phyloP scores from a whole-genome alignment of 768 basidiomycete species.

The Lactarius hatsudake region DNA sequence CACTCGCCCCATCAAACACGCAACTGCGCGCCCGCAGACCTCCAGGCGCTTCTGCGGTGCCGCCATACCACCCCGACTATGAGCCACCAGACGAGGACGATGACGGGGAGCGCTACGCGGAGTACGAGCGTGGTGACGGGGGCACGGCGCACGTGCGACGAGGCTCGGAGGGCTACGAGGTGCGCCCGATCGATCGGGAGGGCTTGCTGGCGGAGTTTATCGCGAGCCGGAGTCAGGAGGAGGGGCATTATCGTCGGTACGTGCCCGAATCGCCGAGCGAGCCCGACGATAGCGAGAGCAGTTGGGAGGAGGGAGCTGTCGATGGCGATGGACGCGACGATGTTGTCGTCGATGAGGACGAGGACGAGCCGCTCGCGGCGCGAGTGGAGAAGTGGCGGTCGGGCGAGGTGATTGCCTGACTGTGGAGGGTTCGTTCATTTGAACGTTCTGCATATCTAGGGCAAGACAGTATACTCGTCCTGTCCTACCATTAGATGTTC shows the following conservation, averaged over 20 bases:
- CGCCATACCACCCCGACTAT: conserved; percentile 79
- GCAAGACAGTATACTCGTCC: background rate
- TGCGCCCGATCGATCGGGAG: conserved; percentile 58
- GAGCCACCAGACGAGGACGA: conserved; percentile 36
- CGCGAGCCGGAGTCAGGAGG: conserved; percentile 49
- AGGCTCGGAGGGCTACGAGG: conserved; percentile 85
- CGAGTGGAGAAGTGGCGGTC: conserved; percentile 32
- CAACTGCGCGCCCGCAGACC: conserved; percentile 32
- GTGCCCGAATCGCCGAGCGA: conserved; percentile 54
- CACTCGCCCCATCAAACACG: conserved; percentile 55
- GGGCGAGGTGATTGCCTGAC: conserved; percentile 22
- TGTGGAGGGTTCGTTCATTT: background rate
- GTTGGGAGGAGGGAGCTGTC: background rate
- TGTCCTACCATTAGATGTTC: background rate
- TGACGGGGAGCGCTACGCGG: conserved; percentile 21
- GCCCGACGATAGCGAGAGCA: conserved; percentile 1
- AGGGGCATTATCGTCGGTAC: conserved; percentile 65
- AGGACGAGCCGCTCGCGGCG: conserved; percentile 36
- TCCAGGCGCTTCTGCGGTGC: conserved; percentile 45
- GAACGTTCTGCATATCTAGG: background rate
- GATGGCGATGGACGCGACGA: background rate
- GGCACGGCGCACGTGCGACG: conserved; percentile 43
- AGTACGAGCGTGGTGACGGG: conserved; percentile 28
- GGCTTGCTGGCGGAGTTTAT: conserved; percentile 61
- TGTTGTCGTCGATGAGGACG: conserved; percentile 36